Conservation (phyloP, 148 eudicot genomes). For the Persicaria maculosa region DNA sequence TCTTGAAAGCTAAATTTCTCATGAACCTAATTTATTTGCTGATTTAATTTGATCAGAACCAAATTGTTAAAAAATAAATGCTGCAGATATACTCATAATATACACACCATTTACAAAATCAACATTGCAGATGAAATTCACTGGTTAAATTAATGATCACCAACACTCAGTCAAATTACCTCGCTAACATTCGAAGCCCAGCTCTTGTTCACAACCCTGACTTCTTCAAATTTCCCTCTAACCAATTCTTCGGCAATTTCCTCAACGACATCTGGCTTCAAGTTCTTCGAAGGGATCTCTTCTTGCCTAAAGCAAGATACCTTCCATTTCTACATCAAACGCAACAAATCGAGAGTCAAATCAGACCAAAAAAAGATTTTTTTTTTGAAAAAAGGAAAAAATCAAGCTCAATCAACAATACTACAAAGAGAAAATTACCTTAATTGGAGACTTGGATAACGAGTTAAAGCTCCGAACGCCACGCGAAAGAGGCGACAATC, state of each 20-base stretch:
- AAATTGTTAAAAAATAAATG: neutral
- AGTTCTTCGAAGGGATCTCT: conserved; percentile 36
- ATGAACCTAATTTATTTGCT: neutral
- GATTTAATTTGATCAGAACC: neutral
- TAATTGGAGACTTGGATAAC: conserved; percentile 22
- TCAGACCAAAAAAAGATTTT: neutral
- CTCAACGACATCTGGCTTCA: conserved; percentile 39
- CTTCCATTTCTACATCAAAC: conserved; percentile 48
- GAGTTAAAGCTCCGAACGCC: conserved; percentile 31
- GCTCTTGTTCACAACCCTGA: conserved; percentile 26
- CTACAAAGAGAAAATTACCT: conserved; percentile 20
- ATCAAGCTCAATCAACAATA: neutral
- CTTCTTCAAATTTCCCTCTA: conserved; percentile 33
- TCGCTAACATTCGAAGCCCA: conserved; percentile 37
- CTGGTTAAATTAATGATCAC: neutral
- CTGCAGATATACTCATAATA: neutral
- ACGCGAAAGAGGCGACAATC: conserved; percentile 24
- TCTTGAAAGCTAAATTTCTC: too few relatives aligned
- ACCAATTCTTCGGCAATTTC: conserved; percentile 41
- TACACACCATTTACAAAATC: neutral
- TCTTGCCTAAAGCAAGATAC: conserved; percentile 64
- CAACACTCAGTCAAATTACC: conserved; percentile 29
- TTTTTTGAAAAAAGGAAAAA: neutral
- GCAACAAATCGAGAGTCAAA: neutral
- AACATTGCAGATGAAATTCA: neutral